phyloP scores from a whole-genome alignment of 2,329 filamentous ascomycete species.

The Paraphoma sp. region DNA sequence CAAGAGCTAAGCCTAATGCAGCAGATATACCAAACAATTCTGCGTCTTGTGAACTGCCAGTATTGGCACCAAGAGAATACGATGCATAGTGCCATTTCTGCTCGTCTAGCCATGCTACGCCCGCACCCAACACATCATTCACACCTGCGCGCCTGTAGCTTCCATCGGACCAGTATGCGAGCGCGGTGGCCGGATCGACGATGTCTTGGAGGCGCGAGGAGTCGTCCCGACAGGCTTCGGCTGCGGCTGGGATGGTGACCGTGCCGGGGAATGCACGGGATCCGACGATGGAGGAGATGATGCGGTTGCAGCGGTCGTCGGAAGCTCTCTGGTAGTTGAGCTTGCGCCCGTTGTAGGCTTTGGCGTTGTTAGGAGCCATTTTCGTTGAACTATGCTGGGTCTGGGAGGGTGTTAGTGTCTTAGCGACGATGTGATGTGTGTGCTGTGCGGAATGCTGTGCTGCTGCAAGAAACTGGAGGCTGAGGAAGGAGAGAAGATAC shows the following conservation, averaged over 20 bases:
- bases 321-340: neutral
- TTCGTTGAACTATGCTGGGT: neutral
- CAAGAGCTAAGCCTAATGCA: neutral
- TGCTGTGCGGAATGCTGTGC: neutral
- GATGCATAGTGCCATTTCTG: neutral
- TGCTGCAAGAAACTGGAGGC: neutral
- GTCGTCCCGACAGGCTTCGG: neutral
- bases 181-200: neutral
- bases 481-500: neutral
- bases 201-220: neutral
- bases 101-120: neutral
- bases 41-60: neutral
- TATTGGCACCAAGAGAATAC: neutral
- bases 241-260: neutral
- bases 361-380: neutral
- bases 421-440: neutral
- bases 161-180: constrained; percentile 3
- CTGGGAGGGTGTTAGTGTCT: neutral
- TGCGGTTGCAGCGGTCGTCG: neutral
- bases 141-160: neutral
- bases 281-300: neutral
- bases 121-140: neutral
- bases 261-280: neutral
- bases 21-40: constrained; percentile 5
- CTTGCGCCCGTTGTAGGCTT: neutral